Evolutionary conservation across 2,329 filamentous ascomycete genomes (phyloP).

Genomic region (Parasarocladium wereldwijsianum): DNA sequence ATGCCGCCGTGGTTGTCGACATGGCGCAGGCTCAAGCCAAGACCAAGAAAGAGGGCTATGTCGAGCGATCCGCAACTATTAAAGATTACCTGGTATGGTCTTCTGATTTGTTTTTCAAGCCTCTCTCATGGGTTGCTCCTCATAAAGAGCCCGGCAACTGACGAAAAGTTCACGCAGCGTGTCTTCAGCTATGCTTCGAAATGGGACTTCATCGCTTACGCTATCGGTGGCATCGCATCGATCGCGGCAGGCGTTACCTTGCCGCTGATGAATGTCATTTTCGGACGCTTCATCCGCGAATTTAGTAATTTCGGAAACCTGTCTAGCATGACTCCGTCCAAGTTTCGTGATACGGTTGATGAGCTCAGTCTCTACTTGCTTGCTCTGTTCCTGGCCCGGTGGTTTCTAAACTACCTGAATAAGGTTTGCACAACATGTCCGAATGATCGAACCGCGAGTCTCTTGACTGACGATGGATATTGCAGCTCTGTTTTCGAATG

Average conservation of each 20-base stretch:
- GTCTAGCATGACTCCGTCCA: constrained; percentile 6
- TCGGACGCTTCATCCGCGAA: constrained; percentile 31
- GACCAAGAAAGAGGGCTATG: not conserved
- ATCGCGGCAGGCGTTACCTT: constrained; percentile 38
- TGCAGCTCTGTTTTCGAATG: constrained; percentile 42
- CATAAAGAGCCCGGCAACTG: constrained; percentile 3
- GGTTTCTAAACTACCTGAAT: constrained; percentile 46
- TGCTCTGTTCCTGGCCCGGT: constrained; percentile 53
- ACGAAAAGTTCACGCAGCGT: constrained; percentile 18
- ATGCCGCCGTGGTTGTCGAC: no score
- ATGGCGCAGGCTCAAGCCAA: not conserved
- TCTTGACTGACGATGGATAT: no score
- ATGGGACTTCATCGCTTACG: constrained; percentile 34
- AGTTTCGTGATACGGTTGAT: constrained; percentile 22
- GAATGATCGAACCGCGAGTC: no score
- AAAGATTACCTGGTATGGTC: constrained; percentile 22
- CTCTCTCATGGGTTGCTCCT: not conserved
- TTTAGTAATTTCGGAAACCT: constrained; percentile 30
- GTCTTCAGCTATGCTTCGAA: constrained; percentile 39
- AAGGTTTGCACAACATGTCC: constrained; percentile 28
- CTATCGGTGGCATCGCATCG: constrained; percentile 30
- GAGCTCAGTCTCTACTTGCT: constrained; percentile 50
- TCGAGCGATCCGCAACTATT: constrained; percentile 23
- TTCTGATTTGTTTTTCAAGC: not conserved
- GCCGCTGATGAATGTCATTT: constrained; percentile 45